A percentile compares a stretch with the other conserved stretches of the same genome.
Evolutionary conservation across 108 stramenopile species (phyloP).

Genomic region (Fragilaria crotonensis): DNA sequence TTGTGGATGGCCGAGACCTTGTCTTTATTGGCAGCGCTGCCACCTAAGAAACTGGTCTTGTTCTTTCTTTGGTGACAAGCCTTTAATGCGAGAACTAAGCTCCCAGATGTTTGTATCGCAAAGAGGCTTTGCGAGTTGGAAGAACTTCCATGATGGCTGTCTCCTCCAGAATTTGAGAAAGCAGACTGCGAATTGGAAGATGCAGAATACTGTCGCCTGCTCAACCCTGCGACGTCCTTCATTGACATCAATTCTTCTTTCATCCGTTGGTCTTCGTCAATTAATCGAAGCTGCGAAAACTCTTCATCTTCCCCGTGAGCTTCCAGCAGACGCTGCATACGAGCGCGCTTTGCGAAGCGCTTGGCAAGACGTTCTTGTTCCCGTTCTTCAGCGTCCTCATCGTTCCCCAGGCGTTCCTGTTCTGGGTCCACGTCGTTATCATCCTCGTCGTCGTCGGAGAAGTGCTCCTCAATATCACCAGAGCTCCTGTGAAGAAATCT

Average conservation of each 20-base stretch:
- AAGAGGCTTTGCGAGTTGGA: too few species aligned
- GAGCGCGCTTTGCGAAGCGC: constrained; percentile 72
- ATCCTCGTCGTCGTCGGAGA: constrained; percentile 46
- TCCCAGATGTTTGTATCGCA: constrained; percentile 22
- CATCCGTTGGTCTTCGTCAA: constrained; percentile 73
- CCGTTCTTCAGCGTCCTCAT: constrained; percentile 61
- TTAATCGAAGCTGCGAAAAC: constrained; percentile 73
- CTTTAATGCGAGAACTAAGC: constrained; percentile 53
- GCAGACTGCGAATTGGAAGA: constrained; percentile 14
- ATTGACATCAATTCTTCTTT: constrained; percentile 69
- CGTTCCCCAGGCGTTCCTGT: constrained; percentile 13
- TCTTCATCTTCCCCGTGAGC: constrained; percentile 84
- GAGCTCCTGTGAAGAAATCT: constrained; percentile 63
- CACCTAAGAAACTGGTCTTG: constrained; percentile 57
- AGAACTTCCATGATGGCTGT: too few species aligned
- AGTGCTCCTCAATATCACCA: constrained; percentile 60
- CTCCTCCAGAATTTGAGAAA: too few species aligned
- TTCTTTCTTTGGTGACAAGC: constrained; percentile 43
- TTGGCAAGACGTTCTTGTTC: constrained; percentile 79
- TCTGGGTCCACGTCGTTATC: constrained; percentile 11
- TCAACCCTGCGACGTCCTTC: too few species aligned
- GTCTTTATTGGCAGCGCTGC: constrained; percentile 15
- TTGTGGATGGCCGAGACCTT: constrained; percentile 34
- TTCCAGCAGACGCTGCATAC: constrained; percentile 80
- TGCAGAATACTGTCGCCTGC: constrained; percentile 25